phyloP scores from a whole-genome alignment of 2,329 filamentous ascomycete genomes.

The Annulohypoxylon truncatum region DNA sequence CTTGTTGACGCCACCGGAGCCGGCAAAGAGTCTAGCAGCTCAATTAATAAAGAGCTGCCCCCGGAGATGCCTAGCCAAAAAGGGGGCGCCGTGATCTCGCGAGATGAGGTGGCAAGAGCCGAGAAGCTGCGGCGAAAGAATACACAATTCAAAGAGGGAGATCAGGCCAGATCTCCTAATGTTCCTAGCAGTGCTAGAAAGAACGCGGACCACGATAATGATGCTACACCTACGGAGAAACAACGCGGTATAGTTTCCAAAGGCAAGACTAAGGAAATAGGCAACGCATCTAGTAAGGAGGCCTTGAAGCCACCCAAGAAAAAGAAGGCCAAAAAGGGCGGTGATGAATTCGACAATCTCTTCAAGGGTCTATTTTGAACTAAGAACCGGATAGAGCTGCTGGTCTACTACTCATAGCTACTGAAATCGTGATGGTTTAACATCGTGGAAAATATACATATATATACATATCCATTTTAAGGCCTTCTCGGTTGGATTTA shows the following conservation, averaged over 20 bases:
- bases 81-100: constrained; percentile 42
- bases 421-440: not conserved
- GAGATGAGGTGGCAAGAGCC: constrained; percentile 44
- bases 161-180: not conserved
- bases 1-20: not conserved
- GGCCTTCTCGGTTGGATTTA: not conserved
- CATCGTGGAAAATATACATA: no score
- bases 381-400: not conserved
- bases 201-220: not conserved
- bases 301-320: constrained; percentile 34
- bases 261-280: constrained; percentile 31
- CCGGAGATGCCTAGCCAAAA: not conserved
- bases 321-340: constrained; percentile 66
- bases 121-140: constrained; percentile 28
- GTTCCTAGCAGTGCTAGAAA: not conserved
- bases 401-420: not conserved
- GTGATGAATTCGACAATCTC: constrained; percentile 78
- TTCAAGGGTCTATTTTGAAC: constrained; percentile 69
- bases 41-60: not conserved
- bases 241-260: constrained; percentile 37
- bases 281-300: not conserved
- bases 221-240: constrained; percentile 47
- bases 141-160: not conserved
- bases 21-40: not conserved
- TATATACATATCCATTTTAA: no score